Evolutionary conservation across 176 grass and related monocot species (phyloP), one percentile per base, ranked within the genome.

Genomic region (Aegilops umbellulata): DNA sequence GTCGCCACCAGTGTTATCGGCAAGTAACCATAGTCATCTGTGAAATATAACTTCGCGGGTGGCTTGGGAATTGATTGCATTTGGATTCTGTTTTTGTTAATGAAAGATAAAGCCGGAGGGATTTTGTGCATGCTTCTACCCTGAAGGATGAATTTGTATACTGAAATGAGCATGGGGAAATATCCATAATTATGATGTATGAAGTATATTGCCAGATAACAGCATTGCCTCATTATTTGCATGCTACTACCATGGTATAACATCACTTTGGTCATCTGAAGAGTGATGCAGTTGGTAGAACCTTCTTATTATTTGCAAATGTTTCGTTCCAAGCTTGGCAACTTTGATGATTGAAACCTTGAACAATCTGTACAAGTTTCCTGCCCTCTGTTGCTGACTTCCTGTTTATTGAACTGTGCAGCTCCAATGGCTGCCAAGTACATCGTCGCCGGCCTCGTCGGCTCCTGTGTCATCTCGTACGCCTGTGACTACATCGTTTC

Each of bases 381-480:
- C 6, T 64, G 46, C 25, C 0, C 7, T 67, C 29, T 12, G 8
- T 58, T 71, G 3, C 13, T 79, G 4, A 83, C 41, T 17, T 8
- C 2, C 9, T 60, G 31, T 7, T 0, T 35, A 49, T 41, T 60
- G 8, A 75, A 58, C 49, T 26, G 44, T 83, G 68, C 65, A 78
- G 80, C 57, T 84, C 42, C 82, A 57, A 95, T 95, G 93, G 63
- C 87, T 31, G 78, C 8, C 87, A 95, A 90, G 74, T 92, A 95
- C 90, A 90, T 97, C 29, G 34, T 91, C 0, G 88, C 63, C 19
- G 51, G 85, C 26, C 24, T 94, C 19, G 15, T 64, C 75, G 88
- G 72, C 65, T 84, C 95, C 14, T 67, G 77, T 3, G 90, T 20
- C 27, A 85, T 97, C 31, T 80, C 92, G 1, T 97, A 97, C 55